Conservation (phyloP, 2,329 filamentous ascomycete genomes). For the Pseudocercospora macadamiae region DNA sequence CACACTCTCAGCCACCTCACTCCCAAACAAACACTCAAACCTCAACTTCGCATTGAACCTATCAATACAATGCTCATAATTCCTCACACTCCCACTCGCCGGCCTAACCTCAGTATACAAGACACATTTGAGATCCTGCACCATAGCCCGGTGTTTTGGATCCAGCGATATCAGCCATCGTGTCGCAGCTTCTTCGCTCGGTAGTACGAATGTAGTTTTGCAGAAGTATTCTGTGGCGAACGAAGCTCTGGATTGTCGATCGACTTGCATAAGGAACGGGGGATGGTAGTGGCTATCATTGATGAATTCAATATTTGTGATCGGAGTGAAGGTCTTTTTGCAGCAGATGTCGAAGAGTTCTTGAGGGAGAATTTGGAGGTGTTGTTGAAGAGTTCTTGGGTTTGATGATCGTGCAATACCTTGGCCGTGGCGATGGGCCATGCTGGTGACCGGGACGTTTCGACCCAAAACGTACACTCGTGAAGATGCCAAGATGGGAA, state of each 20-base stretch:
- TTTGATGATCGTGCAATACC: not conserved
- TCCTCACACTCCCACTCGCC: not conserved
- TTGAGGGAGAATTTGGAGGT: not conserved
- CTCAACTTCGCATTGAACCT: not conserved
- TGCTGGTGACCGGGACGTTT: no score
- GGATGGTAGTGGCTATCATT: not conserved
- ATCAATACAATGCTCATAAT: not conserved
- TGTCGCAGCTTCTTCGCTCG: not conserved
- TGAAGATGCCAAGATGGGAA: no score
- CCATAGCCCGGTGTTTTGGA: not conserved
- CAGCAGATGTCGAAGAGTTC: not conserved
- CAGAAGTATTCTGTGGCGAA: not conserved
- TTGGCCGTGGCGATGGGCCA: no score
- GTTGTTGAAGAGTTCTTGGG: not conserved
- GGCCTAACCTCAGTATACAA: not conserved
- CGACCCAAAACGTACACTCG: no score
- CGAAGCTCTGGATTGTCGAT: not conserved
- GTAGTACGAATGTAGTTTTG: not conserved
- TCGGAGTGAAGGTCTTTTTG: not conserved
- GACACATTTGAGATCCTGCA: not conserved
- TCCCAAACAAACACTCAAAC: not conserved
- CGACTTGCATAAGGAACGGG: not conserved
- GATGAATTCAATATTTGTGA: not conserved
- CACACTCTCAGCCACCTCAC: not conserved
- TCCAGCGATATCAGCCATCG: not conserved